Conservation (phyloP, 306 rosid genomes). For the Rubus parviflorus region DNA sequence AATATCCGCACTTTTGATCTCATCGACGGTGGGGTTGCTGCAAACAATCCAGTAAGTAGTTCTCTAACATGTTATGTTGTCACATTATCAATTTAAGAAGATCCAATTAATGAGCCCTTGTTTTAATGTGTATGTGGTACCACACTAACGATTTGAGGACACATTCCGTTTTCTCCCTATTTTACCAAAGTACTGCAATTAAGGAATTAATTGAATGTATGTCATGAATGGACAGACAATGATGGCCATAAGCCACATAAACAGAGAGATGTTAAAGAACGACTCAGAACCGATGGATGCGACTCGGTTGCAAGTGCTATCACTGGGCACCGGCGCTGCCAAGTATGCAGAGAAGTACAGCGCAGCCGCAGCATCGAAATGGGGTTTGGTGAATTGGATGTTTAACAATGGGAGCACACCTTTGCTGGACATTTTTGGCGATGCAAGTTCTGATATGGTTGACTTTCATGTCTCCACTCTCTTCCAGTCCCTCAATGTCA, state of each 20-base stretch:
- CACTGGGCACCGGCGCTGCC: slow-evolving; percentile 43
- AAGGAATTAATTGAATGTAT: neutral
- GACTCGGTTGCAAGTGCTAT: slow-evolving; percentile 33
- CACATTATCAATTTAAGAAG: neutral
- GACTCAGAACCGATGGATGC: slow-evolving; percentile 17
- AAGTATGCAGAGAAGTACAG: slow-evolving; percentile 41
- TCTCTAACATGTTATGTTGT: neutral
- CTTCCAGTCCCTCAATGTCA: slow-evolving; percentile 30
- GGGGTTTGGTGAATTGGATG: slow-evolving; percentile 46
- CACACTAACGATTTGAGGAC: neutral
- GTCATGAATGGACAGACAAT: slow-evolving; percentile 24
- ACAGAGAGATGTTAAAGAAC: slow-evolving; percentile 13
- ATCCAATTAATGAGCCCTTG: neutral
- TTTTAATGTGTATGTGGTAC: neutral
- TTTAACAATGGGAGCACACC: slow-evolving; percentile 34
- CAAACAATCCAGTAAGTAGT: slow-evolving; percentile 46
- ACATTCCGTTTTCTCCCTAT: neutral
- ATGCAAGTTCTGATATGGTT: slow-evolving; percentile 48
- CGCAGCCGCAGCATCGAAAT: slow-evolving; percentile 33
- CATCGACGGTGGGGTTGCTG: slow-evolving; percentile 44
- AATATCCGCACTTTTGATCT: slow-evolving; percentile 31
- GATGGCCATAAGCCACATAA: slow-evolving; percentile 40
- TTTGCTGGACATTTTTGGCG: slow-evolving; percentile 31
- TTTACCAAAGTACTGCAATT: neutral
- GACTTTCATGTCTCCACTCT: slow-evolving; percentile 44